These are phyloP conservation scores for Eucalyptus pauciflora DNA, from an alignment of 345 rosid genomes.

Conservation along the genomic window DNA sequence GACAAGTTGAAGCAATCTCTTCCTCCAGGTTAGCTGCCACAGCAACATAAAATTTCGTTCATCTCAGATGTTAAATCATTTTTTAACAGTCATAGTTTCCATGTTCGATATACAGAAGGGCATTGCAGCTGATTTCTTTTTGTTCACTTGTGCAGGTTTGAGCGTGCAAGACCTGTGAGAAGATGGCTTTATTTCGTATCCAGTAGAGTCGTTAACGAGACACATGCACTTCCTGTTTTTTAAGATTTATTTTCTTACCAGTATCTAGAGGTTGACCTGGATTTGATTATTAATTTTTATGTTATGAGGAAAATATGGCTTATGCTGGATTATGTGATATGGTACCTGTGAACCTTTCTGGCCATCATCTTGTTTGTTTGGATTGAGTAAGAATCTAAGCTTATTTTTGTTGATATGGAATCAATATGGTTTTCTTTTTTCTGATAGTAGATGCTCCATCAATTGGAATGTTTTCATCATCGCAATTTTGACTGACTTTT, in stretches of 20 bases:
- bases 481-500: not conserved
- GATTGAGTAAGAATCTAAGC: not conserved
- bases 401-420: not conserved
- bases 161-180: conserved; percentile 63
- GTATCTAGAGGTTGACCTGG: not conserved
- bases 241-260: not conserved
- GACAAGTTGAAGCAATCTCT: conserved; percentile 95
- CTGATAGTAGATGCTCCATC: not conserved
- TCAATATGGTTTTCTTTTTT: not conserved
- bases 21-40: conserved; percentile 57
- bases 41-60: not conserved
- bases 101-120: not conserved
- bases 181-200: not conserved
- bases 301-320: not conserved
- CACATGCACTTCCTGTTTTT: not conserved
- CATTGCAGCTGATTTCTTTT: not conserved
- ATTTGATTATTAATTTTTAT: not conserved
- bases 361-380: not conserved
- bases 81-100: not conserved
- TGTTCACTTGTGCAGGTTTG: conserved; percentile 44
- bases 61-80: not conserved
- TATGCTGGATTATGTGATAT: not conserved
- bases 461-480: not conserved
- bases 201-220: not conserved
- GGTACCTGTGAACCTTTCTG: not conserved